A percentile compares a stretch with the other conserved stretches of the same genome.
Evolutionary conservation across 2,329 filamentous ascomycete genomes (phyloP).

Genomic region (Botrytis galanthina): DNA sequence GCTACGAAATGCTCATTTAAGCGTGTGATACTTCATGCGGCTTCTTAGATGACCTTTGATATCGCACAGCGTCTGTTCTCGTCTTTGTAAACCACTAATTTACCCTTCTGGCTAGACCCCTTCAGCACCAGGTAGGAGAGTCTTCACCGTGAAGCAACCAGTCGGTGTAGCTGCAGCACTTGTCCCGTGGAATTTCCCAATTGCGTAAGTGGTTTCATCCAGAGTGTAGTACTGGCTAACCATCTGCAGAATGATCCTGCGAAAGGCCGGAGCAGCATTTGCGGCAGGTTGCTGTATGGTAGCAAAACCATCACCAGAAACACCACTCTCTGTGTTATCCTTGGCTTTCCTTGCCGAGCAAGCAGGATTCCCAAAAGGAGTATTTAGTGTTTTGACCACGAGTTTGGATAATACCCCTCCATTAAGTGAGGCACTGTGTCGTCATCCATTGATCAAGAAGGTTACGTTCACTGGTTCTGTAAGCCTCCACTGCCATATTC

Average conservation of each 20-base stretch:
- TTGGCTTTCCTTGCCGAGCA: slow-evolving; percentile 53
- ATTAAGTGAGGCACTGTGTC: slow-evolving; percentile 53
- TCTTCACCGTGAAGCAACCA: slow-evolving; percentile 73
- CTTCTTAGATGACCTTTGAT: not conserved
- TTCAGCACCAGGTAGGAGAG: slow-evolving; percentile 59
- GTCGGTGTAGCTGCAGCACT: slow-evolving; percentile 66
- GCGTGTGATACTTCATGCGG: too few species aligned
- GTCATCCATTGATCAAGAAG: slow-evolving; percentile 59
- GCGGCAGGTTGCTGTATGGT: slow-evolving; percentile 75
- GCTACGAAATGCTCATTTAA: not conserved
- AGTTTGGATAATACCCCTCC: slow-evolving; percentile 53
- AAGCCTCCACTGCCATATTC: slow-evolving; percentile 16
- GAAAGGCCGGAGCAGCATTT: slow-evolving; percentile 66
- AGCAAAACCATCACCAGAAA: slow-evolving; percentile 69
- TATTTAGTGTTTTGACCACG: slow-evolving; percentile 60
- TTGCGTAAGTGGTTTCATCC: slow-evolving; percentile 45
- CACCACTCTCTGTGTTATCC: slow-evolving; percentile 55
- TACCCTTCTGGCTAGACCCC: slow-evolving; percentile 43
- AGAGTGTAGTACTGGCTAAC: not conserved
- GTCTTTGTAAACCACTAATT: not conserved
- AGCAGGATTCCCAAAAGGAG: slow-evolving; percentile 58
- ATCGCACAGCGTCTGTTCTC: not conserved
- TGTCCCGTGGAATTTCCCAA: slow-evolving; percentile 72
- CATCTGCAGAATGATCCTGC: slow-evolving; percentile 51
- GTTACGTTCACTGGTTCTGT: slow-evolving; percentile 58